Evolutionary conservation across 345 rosid genomes (phyloP), one percentile per base, ranked within the genome.

Genomic region (Viola odorata): DNA sequence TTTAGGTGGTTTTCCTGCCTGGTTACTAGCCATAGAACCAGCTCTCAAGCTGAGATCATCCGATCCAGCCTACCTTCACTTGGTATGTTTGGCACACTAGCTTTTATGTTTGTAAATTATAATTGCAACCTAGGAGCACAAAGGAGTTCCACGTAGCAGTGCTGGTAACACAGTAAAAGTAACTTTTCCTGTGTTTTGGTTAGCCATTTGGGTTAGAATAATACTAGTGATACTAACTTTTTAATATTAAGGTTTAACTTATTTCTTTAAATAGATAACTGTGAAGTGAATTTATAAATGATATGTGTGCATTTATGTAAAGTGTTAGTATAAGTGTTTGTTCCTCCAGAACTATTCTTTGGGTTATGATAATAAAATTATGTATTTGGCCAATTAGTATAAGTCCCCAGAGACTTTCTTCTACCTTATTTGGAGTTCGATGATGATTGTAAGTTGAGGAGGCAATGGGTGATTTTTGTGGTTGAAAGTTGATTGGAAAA

Each of bases 1-100:
- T 74, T 73, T 92, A 40, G 96, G 98, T 17, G 96, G 96, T 14
- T 89, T 92, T 61, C 96, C 98, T 73, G 83, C 82, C 69, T 92
- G 98, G 98, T 64, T 92, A 53, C 88, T 92, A 63, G 76, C 94
- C 64, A 75, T 79, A 66, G 69, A 75, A 67, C 96, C 96, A 50
- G 77, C 78, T 60, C 77, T 82, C 48, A 84, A 67, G 70, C 73
- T 89, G 51, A 80, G 98, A 82, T 80, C 96, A 57, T 78, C 90
- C 8, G 94, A 92, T 83, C 85, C 81, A 65, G 87, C 79, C 44
- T 92, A 80, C 65, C 85, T 88, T 69, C 68, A 79, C 52, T 57
- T 80, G 82, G 98, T 87, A 85, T 45, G 74, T 58, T 60, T 36
- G 36, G 37, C 63, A 50, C 17, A 42, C 32, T 41, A 23, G n/a